Base-by-base conservation (phyloP, 352 stramenopile species). In the Globisporangium takayamanum region DNA sequence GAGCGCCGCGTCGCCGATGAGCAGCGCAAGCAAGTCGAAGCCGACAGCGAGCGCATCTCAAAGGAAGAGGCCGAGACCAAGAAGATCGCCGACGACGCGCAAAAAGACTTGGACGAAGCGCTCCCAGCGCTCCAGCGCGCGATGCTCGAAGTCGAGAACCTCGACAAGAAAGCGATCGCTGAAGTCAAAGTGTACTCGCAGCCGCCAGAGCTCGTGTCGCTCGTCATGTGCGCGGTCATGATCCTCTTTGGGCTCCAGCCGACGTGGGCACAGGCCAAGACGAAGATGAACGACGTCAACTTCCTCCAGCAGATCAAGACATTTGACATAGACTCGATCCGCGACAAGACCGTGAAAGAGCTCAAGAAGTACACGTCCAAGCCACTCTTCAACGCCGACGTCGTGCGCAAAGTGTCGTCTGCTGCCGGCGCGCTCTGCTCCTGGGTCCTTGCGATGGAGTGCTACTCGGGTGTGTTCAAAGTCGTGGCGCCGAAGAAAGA, bases 281-380 rank as follows among this genome's bases (percentile, higher is more conserved):
- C 81, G 25, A 95, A 97, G 55, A 93, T 98, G 70, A 95, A 92
- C 53, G 94, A 98, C 57, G 74, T 95, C 33, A 94, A 94, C 55
- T 98, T 98, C 57, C 62, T 98, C 5, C 70, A 91, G 50, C 88
- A 98, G 60, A 94, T 98, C 56, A 98, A 98, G 60, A 87, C 72
- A 11, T 98, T 97, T 56, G 95, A 98, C 76, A 98, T 98, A 60
- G 94, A 98, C 59, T 95, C 94, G 33, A 96, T 98, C 33, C 87
- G 80, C 14, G 88, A 93, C 59, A 96, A 96, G 58, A 94, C 92
- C 0, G 89, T 98, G 22, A 92, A 86, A 18, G 97, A 97, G 58
- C 72, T 98, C 14, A 97, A 98, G 59, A 97, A 98, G 68, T 98
- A 95, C 72, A 96, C 83, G 11, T 84, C 80, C 3, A 93, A 93